phyloP scores from a whole-genome alignment of 176 grass and related monocot genomes.

The Zoysia japonica region DNA sequence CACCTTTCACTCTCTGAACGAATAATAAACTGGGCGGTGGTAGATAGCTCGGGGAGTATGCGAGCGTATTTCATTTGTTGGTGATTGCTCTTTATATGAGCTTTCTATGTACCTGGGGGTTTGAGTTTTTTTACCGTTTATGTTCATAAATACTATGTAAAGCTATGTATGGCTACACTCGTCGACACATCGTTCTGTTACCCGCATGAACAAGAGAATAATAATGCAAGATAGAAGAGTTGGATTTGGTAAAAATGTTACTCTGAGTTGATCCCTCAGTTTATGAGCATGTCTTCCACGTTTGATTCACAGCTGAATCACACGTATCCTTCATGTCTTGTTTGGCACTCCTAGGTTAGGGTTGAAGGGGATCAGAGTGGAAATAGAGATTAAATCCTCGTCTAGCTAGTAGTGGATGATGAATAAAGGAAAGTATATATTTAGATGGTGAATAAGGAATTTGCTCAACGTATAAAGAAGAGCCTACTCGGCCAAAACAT shows the following conservation, averaged over 20 bases:
- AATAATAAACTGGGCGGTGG: background rate
- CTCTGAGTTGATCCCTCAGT: background rate
- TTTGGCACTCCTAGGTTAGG: too few relatives aligned
- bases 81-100: constrained; percentile 44
- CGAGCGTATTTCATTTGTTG: constrained; percentile 46
- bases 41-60: background rate
- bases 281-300: too few relatives aligned
- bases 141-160: constrained; percentile 35
- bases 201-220: constrained; percentile 24
- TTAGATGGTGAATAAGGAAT: too few relatives aligned
- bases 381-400: too few relatives aligned
- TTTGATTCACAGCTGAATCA: too few relatives aligned
- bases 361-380: too few relatives aligned
- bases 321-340: too few relatives aligned
- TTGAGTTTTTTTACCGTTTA: constrained; percentile 2
- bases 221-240: constrained; percentile 23
- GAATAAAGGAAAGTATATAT: too few relatives aligned
- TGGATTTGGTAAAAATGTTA: constrained; percentile 11
- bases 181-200: constrained; percentile 40
- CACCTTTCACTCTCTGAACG: constrained; percentile 57
- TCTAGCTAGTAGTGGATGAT: too few relatives aligned
- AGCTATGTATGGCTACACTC: constrained; percentile 37
- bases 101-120: background rate
- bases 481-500: too few relatives aligned
- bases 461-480: too few relatives aligned